Percentiles rank a stretch among this genome's conserved stretches.
Evolutionary conservation across 371 early-diverging fungal genomes (phyloP).

Genomic region (Lichtheimia hyalospora): DNA sequence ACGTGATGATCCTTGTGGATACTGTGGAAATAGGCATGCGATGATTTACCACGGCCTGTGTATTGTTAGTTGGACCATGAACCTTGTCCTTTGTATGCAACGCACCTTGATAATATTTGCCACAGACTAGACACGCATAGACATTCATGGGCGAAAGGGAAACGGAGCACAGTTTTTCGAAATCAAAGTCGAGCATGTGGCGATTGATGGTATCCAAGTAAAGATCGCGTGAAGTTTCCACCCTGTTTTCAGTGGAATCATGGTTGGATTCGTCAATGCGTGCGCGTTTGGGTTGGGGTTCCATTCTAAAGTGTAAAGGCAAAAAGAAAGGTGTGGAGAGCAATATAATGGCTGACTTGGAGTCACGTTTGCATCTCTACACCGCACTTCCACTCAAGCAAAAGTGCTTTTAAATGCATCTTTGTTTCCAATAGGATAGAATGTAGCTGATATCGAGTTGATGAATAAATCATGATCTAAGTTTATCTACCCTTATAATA

Average conservation of each 20-base stretch:
- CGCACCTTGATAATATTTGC: conserved; percentile 94
- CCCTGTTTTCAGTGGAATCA: conserved; percentile 5
- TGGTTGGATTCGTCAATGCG: conserved; percentile 21
- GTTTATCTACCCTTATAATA: too few species aligned
- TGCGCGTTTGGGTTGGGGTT: conserved; percentile 32
- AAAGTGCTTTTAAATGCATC: too few species aligned
- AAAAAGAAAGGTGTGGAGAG: not conserved
- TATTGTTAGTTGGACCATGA: too few species aligned
- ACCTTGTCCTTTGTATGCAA: not conserved
- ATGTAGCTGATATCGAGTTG: too few species aligned
- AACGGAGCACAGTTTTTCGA: conserved; percentile 95
- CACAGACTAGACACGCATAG: conserved; percentile 96
- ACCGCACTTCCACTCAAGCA: too few species aligned
- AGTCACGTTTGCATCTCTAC: too few species aligned
- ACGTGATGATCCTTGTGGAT: conserved; percentile 96
- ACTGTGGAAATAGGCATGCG: conserved; percentile 96
- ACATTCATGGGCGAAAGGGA: conserved; percentile 92
- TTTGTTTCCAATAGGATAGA: too few species aligned
- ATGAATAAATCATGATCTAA: too few species aligned
- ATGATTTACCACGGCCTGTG: conserved; percentile 83
- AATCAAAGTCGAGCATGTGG: conserved; percentile 95
- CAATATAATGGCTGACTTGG: too few species aligned
- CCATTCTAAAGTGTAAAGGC: conserved; percentile 4
- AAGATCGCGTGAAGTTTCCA: conserved; percentile 42
- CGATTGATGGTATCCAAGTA: conserved; percentile 77